phyloP scores from a whole-genome alignment of 495 filamentous ascomycete species.

The Astrothelium macrocarpum region DNA sequence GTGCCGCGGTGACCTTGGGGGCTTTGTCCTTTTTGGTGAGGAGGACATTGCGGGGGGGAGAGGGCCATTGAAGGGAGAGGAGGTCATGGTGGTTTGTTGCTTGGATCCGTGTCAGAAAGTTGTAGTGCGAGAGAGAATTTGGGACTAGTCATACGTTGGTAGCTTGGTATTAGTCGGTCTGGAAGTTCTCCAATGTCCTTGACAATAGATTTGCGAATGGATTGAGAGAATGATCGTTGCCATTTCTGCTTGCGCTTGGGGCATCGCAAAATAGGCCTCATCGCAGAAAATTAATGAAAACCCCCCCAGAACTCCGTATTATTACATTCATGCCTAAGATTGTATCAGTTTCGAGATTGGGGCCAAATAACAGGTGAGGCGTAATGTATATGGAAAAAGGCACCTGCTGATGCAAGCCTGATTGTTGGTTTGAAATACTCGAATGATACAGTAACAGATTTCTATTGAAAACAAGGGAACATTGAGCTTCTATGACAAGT shows the following conservation, averaged over 20 bases:
- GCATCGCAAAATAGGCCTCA: not conserved
- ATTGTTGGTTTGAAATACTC: too few relatives aligned
- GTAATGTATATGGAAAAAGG: not conserved
- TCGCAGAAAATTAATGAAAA: not conserved
- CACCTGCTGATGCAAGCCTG: too few relatives aligned
- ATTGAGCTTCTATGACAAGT: too few relatives aligned
- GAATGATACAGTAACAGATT: too few relatives aligned
- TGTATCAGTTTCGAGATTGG: not conserved
- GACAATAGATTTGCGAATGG: constrained; percentile 36
- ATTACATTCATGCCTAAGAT: not conserved
- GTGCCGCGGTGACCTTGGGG: constrained; percentile 56
- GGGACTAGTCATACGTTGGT: constrained; percentile 38
- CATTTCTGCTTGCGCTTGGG: not conserved
- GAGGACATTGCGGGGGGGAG: constrained; percentile 80
- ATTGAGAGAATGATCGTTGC: constrained; percentile 35
- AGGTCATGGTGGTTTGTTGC: constrained; percentile 52
- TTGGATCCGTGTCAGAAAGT: constrained; percentile 24
- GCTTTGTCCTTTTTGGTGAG: constrained; percentile 78
- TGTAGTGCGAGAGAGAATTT: not conserved
- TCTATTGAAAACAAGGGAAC: not conserved
- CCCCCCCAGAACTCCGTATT: not conserved
- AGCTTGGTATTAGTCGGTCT: constrained; percentile 43
- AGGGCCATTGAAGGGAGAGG: constrained; percentile 78
- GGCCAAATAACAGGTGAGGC: not conserved
- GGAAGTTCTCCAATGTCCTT: constrained; percentile 44